A percentile compares a stretch with the other conserved stretches of the same genome.
These are phyloP conservation scores for Eucalyptus brandiana DNA, from an alignment of 345 rosid genomes.

Conservation along the genomic window DNA sequence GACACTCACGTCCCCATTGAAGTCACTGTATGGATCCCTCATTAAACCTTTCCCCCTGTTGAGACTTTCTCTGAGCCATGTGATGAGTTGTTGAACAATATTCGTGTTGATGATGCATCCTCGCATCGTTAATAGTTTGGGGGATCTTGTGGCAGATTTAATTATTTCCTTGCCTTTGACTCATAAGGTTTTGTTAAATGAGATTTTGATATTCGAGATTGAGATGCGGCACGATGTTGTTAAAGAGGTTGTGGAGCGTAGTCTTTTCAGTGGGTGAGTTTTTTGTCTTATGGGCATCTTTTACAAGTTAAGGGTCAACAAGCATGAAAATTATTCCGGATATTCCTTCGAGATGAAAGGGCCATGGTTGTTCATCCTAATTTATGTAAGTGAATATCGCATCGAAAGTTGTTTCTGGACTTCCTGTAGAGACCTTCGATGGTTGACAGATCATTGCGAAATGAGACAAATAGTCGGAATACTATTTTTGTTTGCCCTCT, in stretches of 20 bases:
- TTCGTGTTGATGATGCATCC: background rate
- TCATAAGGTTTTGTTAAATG: background rate
- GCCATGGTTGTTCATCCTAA: background rate
- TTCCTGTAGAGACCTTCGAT: background rate
- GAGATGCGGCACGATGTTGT: background rate
- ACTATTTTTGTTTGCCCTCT: background rate
- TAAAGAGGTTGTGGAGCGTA: background rate
- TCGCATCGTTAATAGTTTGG: background rate
- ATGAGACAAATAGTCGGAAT: background rate
- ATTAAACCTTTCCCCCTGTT: background rate
- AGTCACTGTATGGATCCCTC: slow-evolving; percentile 24
- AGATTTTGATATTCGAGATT: background rate
- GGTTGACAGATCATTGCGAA: background rate
- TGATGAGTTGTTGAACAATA: background rate
- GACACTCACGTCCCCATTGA: slow-evolving; percentile 45
- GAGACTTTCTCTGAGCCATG: background rate
- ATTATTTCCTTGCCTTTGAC: background rate
- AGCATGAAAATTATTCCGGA: background rate
- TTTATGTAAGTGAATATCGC: background rate
- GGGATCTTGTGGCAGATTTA: background rate
- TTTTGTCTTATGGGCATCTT: background rate
- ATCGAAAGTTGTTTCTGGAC: background rate
- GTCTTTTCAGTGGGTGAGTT: background rate
- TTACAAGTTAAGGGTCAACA: background rate
- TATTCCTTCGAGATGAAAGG: background rate